Evolutionary conservation across 768 basidiomycete genomes (phyloP), one percentile per base, ranked within the genome.

Genomic region (Suillus clintonianus): DNA sequence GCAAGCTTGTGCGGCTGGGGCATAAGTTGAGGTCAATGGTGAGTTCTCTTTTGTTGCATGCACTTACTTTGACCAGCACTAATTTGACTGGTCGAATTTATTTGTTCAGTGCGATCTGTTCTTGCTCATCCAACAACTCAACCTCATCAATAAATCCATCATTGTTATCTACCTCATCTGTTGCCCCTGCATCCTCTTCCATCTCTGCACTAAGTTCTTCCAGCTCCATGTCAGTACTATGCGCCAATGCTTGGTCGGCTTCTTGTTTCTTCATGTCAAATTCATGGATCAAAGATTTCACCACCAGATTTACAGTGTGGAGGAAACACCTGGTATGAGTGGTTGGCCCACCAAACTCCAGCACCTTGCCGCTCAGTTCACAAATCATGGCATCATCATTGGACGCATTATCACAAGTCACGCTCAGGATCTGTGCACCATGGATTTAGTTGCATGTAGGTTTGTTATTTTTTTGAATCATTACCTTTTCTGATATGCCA

Each of bases 271-370:
- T 64, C 9, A 75, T 47, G 32, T 82, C 77, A 67, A 82, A 83
- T 57, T 71, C 66, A 0, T 54, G 2, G 0, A 82, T 37, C 0
- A 80, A 22, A 0, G 64, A 68, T 53, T 80, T 78, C 0, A 76
- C 79, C 1, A 78, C 68, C 0, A 83, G 66, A 43, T 78, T 80
- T 24, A 81, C n/a, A 4, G 79, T 0, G 71, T 72, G 70, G 15
- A 45, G 34, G 59, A 69, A 68, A 60, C 70, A 71, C 15, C 64
- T 45, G 2, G 59, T 61, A 0, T 66, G 74, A 17, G 67, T 75
- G 1, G 59, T 50, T 0, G 32, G 27, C 0, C 77, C 76, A 4
- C 63, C 60, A 51, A 76, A 79, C 0, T n/a, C 32, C 0, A 41
- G 45, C 0, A 82, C 9, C 1, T 69, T 60, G 0, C 67, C 22